These are phyloP conservation scores for Pichia cephalocereana DNA, from an alignment of 805 yeast species.

Conservation along the genomic window DNA sequence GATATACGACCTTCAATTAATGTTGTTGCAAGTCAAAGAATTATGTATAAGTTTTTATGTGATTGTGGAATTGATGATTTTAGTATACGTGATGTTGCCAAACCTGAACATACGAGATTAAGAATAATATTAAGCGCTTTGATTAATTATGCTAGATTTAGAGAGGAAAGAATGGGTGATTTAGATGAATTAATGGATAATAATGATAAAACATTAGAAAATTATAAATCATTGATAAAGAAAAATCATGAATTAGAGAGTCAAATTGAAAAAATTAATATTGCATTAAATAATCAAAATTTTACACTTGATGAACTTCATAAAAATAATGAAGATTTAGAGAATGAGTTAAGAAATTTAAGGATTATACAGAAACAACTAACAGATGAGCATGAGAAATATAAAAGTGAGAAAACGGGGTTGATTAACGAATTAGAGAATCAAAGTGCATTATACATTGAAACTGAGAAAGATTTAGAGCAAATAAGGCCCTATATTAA, in stretches of 20 bases:
- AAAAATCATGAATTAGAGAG: constrained; percentile 31
- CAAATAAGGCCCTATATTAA: constrained; percentile 50
- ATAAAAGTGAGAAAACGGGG: constrained; percentile 53
- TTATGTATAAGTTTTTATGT: constrained; percentile 51
- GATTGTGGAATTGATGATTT: constrained; percentile 76
- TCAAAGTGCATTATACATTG: constrained; percentile 46
- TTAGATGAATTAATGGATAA: constrained; percentile 52
- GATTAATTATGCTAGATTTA: constrained; percentile 74
- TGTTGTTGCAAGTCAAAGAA: constrained; percentile 48
- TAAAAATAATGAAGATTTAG: constrained; percentile 46
- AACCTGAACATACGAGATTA: constrained; percentile 65
- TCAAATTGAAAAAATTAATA: constrained; percentile 13
- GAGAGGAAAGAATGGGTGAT: constrained; percentile 67
- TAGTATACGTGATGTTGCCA: constrained; percentile 59
- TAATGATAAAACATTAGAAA: constrained; percentile 41
- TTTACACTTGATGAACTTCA: constrained; percentile 34
- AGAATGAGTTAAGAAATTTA: constrained; percentile 49
- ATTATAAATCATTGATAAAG: constrained; percentile 34
- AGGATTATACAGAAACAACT: constrained; percentile 55
- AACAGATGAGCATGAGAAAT: constrained; percentile 51
- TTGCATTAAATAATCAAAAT: constrained; percentile 16
- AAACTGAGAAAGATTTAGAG: constrained; percentile 49
- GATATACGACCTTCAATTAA: constrained; percentile 32
- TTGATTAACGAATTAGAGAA: constrained; percentile 53
- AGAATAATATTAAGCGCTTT: constrained; percentile 69